These are phyloP conservation scores for Starmerella kuoi DNA, from an alignment of 805 yeast genomes.

Conservation along the genomic window DNA sequence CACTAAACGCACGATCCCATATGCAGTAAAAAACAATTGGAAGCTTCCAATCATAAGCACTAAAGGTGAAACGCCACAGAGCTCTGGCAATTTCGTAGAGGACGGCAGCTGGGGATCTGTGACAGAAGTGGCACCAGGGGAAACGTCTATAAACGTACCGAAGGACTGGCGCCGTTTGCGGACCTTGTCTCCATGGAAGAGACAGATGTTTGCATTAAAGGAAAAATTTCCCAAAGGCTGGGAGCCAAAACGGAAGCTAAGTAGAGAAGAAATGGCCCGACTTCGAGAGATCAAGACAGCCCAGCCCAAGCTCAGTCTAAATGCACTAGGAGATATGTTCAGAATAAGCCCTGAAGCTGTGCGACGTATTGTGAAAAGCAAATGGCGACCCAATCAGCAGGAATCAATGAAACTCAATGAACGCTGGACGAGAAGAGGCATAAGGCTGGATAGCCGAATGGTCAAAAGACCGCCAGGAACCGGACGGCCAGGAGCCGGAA, in stretches of 20 bases:
- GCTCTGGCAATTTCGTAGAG: background rate
- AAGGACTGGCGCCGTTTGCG: conserved; percentile 35
- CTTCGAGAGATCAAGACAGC: conserved; percentile 42
- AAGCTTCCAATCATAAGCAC: conserved; percentile 27
- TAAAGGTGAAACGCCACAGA: background rate
- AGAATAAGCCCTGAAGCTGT: conserved; percentile 70
- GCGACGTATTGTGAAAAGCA: conserved; percentile 62
- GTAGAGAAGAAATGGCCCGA: conserved; percentile 57
- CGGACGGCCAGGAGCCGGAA: background rate
- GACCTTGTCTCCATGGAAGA: conserved; percentile 53
- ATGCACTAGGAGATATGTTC: conserved; percentile 51
- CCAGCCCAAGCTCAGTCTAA: conserved; percentile 49
- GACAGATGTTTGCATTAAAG: conserved; percentile 49
- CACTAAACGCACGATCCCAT: conserved; percentile 15
- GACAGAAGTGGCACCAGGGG: background rate
- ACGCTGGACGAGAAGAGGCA: conserved; percentile 46
- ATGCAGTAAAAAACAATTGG: conserved; percentile 27
- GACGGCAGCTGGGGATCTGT: background rate
- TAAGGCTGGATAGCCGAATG: conserved; percentile 24
- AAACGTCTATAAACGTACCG: conserved; percentile 31
- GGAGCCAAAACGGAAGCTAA: conserved; percentile 55
- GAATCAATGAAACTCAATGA: conserved; percentile 36
- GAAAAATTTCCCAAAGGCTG: conserved; percentile 52
- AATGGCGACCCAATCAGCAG: conserved; percentile 56
- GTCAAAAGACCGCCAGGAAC: background rate